Evolutionary conservation across 257 asterid species (phyloP), one percentile per base, ranked within the genome.

Genomic region (Henckelia pumila): DNA sequence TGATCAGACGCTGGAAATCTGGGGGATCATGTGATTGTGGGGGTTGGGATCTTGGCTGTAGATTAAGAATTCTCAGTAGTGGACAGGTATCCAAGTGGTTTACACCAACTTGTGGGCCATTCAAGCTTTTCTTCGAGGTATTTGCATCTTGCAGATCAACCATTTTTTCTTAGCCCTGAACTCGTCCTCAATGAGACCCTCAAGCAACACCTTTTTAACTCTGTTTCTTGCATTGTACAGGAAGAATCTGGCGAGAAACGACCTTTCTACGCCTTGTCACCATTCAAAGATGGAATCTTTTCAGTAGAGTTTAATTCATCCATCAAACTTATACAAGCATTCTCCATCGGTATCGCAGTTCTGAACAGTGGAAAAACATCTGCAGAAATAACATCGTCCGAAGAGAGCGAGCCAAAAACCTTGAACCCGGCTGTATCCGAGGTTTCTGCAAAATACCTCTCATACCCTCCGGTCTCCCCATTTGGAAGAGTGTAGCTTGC

Each of bases 1-100:
- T 89, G 37, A 79, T 87, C 20, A 80, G 81, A 72, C 77, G 96
- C 76, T 89, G 96, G 96, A 82, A 80, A 68, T 69, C 85, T 3
- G 95, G 95, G 5, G 96, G 96, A 66, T 79, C 80, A 0, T 89
- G 96, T 47, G 96, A 89, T 69, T 89, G 96, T 74, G 96, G 96
- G 25, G 96, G 96, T 59, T 89, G 96, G 96, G 96, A 89, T 81
- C 57, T 89, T 14, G 96, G 96, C 40, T 89, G 96, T 73, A 66
- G 71, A 66, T 10, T 85, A 76, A 79, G 76, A 75, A 74, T 84
- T 63, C 80, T 89, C 67, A 30, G 76, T 59, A 76, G 65, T 22
- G 71, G 66, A 30, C 74, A 61, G 67, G 23, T 23, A n/a, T 40
- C 21, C 64, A 68, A 59, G 72, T 71, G 56, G 37, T 73, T 73